These are phyloP conservation scores for Alternaria consortialis DNA, from an alignment of 2,329 filamentous ascomycete species.

Conservation along the genomic window DNA sequence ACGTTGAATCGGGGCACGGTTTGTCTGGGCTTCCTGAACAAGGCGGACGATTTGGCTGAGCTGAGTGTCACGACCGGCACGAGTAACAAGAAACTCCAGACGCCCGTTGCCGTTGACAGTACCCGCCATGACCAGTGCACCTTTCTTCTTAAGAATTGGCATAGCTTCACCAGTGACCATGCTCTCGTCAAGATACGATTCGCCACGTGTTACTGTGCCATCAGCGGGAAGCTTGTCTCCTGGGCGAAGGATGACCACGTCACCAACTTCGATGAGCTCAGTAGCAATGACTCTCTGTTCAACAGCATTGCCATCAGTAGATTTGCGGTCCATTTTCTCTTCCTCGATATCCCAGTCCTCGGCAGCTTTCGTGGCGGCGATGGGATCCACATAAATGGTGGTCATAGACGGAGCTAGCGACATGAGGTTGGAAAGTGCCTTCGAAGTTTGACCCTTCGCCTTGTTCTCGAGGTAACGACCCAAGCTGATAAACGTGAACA, in stretches of 20 bases:
- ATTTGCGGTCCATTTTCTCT: conserved; percentile 56
- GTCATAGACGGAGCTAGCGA: conserved; percentile 96
- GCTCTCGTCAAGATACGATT: conserved; percentile 95
- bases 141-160: conserved; percentile 88
- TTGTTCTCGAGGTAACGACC: conserved; percentile 92
- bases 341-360: conserved; percentile 72
- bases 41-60: conserved; percentile 97
- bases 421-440: conserved; percentile 92
- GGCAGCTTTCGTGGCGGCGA: conserved; percentile 88
- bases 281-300: conserved; percentile 90
- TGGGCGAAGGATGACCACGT: conserved; percentile 90
- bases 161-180: conserved; percentile 99
- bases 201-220: conserved; percentile 83
- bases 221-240: conserved; percentile 98
- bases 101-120: conserved; percentile 95
- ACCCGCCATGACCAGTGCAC: conserved; percentile 82
- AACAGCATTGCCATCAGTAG: conserved; percentile 66
- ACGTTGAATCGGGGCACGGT: conserved; percentile 90
- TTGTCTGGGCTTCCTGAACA: conserved; percentile 97
- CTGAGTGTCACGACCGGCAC: conserved; percentile 93
- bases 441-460: conserved; percentile 95
- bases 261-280: conserved; percentile 91
- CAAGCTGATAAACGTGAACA: conserved; percentile 93
- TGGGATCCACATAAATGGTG: conserved; percentile 93
- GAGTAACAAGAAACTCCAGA: conserved; percentile 89